Percentiles rank a stretch among this genome's conserved stretches.
phyloP scores from a whole-genome alignment of 2,329 filamentous ascomycete genomes.

The Ophiostoma pallidulum region DNA sequence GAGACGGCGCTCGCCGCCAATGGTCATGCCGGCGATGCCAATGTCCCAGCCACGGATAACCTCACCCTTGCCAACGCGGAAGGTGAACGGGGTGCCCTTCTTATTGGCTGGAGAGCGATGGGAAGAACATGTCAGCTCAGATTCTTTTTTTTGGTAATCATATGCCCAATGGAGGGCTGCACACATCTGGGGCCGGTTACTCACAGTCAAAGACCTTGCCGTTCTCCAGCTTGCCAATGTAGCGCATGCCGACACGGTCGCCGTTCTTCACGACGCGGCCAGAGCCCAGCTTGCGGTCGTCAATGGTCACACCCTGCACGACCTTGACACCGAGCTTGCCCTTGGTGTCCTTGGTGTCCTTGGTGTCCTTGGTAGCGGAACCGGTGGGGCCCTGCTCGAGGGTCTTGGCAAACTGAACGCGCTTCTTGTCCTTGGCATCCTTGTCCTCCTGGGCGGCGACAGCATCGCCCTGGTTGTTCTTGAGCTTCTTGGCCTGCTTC shows the following conservation, averaged over 20 bases:
- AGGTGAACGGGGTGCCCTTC: slow-evolving; percentile 94
- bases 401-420: slow-evolving; percentile 98
- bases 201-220: slow-evolving; percentile 91
- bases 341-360: slow-evolving; percentile 34
- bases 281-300: slow-evolving; percentile 87
- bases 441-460: slow-evolving; percentile 52
- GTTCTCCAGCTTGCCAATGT: slow-evolving; percentile 93
- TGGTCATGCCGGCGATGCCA: slow-evolving; percentile 82
- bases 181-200: too few relatives aligned
- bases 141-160: too few relatives aligned
- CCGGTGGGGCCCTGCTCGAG: slow-evolving; percentile 92
- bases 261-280: slow-evolving; percentile 83
- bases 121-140: slow-evolving; percentile 23
- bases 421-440: slow-evolving; percentile 70
- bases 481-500: slow-evolving; percentile 96
- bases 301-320: slow-evolving; percentile 81
- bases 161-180: too few relatives aligned
- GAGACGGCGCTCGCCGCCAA: slow-evolving; percentile 87
- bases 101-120: slow-evolving; percentile 71
- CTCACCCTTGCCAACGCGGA: slow-evolving; percentile 88
- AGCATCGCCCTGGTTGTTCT: slow-evolving; percentile 95
- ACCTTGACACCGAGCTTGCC: slow-evolving; percentile 58
- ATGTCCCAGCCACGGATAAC: slow-evolving; percentile 99
- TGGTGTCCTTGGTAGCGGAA: slow-evolving; percentile 35
- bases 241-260: slow-evolving; percentile 85